Conservation (phyloP, 371 early-diverging fungal species). For the Actinomucor elegans region DNA sequence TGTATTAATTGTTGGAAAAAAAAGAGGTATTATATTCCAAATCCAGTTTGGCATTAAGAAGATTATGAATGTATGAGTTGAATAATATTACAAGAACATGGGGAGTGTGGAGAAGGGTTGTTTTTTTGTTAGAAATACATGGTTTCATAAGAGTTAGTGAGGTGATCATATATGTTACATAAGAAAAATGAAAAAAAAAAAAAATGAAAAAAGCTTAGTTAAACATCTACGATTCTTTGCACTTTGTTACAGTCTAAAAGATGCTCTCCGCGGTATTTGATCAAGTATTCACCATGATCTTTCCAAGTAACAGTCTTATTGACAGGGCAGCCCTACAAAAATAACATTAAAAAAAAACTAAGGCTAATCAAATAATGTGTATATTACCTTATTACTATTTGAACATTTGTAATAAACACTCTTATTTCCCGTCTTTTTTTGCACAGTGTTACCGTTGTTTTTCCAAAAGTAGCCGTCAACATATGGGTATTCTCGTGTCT, state of each 20-base stretch:
- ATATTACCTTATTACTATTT: slow-evolving; percentile 43
- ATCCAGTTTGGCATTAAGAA: slow-evolving; percentile 7
- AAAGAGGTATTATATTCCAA: background rate
- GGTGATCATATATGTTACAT: slow-evolving; percentile 2
- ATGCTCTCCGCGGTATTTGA: slow-evolving; percentile 67
- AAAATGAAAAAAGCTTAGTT: background rate
- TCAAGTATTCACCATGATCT: slow-evolving; percentile 60
- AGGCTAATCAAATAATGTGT: no score
- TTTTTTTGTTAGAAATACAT: no score
- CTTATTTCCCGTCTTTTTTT: slow-evolving; percentile 57
- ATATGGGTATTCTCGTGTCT: slow-evolving; percentile 52
- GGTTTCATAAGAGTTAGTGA: background rate
- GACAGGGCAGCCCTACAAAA: slow-evolving; percentile 50
- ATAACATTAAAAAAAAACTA: no score
- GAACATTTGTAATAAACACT: slow-evolving; percentile 59
- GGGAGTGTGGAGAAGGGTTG: no score
- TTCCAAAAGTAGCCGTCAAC: slow-evolving; percentile 56
- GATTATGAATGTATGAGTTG: background rate
- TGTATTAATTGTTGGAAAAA: background rate
- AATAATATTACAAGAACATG: slow-evolving; percentile 9
- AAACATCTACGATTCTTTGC: slow-evolving; percentile 38
- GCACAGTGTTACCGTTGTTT: slow-evolving; percentile 58
- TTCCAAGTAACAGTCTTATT: slow-evolving; percentile 68
- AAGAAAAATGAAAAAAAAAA: background rate
- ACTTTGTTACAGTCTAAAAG: slow-evolving; percentile 56